Base-by-base conservation (phyloP, 352 stramenopile species). In the Halophytophthora batemanensis region DNA sequence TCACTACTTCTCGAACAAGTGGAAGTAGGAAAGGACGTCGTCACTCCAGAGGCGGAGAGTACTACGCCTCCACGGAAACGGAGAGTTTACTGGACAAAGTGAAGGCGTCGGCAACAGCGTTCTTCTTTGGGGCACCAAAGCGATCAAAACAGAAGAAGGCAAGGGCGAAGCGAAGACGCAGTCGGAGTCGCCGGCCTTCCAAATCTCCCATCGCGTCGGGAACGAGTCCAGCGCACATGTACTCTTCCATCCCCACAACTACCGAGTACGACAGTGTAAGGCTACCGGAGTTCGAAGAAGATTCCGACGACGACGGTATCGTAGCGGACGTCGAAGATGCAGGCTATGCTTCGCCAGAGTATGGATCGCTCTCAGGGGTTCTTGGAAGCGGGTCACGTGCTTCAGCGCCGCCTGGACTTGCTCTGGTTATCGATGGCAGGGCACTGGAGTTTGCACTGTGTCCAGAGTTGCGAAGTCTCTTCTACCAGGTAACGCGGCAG, bases 361-460 rank as follows among this genome's bases (percentile, higher is more conserved):
- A 67, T 17, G 62, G 62, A 6, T 67, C 62, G 41, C 62, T 71
- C 21, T 29, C 35, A 17, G 48, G 53, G 45, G 52, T 33, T 43
- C 49, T 59, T 43, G 41, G 36, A 18, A 18, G 37, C n/a, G 33
- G 53, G 40, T n/a, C 42, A 8, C 46, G 19, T 48, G 42, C 21
- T 17, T 34, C 47, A 46, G 48, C 23, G 14, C 12, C 35, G 14
- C 40, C 56, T 23, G 59, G 52, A 21, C 11, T 74, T 31, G 92
- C 89, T 12, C 74, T 98, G 21, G 85, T 98, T 17, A 96, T 98
- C 38, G 94, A 98, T 69, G 95, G 95, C 15, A 77, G 82, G 56
- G 91, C 93, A 29, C 71, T 99, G 0, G 79, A 90, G 39, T 81
- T 72, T 55, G 79, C 79, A 12, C 52, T 92, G 28, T 60, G 67